A percentile compares a stretch with the other conserved stretches of the same genome.
phyloP scores from a whole-genome alignment of 257 asterid genomes.

The Solanum neorickii region DNA sequence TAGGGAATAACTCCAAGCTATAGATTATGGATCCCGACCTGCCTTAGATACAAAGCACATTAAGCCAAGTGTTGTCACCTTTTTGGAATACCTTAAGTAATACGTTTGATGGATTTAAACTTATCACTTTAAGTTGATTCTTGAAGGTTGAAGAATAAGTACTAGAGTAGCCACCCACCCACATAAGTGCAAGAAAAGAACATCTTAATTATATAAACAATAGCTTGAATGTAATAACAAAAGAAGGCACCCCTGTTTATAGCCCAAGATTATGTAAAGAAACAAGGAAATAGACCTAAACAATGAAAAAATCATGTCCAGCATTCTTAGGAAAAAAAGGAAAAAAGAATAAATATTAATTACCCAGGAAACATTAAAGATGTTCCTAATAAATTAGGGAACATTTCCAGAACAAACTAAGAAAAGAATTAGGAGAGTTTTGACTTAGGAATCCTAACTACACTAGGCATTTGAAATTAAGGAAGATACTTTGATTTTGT shows the following conservation, averaged over 20 bases:
- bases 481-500: not conserved
- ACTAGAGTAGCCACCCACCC: not conserved
- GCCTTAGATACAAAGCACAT: not conserved
- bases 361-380: not conserved
- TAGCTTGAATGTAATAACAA: not conserved
- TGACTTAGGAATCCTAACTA: not conserved
- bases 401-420: not conserved
- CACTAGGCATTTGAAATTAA: not conserved
- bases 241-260: not conserved
- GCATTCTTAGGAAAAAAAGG: not conserved
- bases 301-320: not conserved
- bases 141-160: not conserved
- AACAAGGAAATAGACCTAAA: not conserved
- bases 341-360: not conserved
- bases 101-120: not conserved
- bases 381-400: not conserved
- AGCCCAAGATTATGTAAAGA: not conserved
- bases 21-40: not conserved
- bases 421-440: not conserved
- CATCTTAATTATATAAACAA: not conserved
- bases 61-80: not conserved
- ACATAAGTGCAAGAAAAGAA: not conserved
- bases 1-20: not conserved
- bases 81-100: not conserved
- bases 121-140: not conserved